Conservation (phyloP, 73 alveolate species). For the Blepharisma japonicum region DNA sequence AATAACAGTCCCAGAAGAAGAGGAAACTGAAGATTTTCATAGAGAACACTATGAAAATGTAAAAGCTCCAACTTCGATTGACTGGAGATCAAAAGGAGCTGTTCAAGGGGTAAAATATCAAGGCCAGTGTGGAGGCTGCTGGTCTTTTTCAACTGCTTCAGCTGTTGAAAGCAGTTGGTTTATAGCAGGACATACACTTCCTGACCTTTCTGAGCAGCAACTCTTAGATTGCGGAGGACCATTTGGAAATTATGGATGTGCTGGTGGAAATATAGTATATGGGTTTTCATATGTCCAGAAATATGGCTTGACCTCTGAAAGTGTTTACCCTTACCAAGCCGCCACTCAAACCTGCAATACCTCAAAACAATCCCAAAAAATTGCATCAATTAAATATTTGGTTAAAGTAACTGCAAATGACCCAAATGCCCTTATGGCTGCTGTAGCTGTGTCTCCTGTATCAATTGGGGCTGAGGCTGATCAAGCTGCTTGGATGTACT, state of each 20-base stretch:
- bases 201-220: conserved; percentile 29
- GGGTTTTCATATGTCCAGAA: conserved; percentile 62
- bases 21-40: neutral
- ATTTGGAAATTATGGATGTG: conserved; percentile 28
- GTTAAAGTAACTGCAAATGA: conserved; percentile 27
- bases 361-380: neutral
- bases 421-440: conserved; percentile 4
- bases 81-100: conserved; percentile 39
- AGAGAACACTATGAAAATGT: neutral
- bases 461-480: conserved; percentile 44
- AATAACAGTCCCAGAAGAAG: neutral
- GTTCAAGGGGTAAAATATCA: conserved; percentile 46
- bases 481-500: conserved; percentile 33
- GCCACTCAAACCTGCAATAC: conserved; percentile 24
- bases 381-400: neutral
- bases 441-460: conserved; percentile 32
- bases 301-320: conserved; percentile 34
- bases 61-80: conserved; percentile 23
- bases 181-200: neutral
- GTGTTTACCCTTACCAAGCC: conserved; percentile 58
- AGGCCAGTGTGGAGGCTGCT: conserved; percentile 60
- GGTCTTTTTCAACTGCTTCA: conserved; percentile 53
- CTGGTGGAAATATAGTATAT: conserved; percentile 70
- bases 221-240: conserved; percentile 37
- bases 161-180: conserved; percentile 44